Percentiles rank a stretch among this genome's conserved stretches.
These are phyloP conservation scores for Penicillium sp. DNA, from an alignment of 2,329 filamentous ascomycete species.

Conservation along the genomic window DNA sequence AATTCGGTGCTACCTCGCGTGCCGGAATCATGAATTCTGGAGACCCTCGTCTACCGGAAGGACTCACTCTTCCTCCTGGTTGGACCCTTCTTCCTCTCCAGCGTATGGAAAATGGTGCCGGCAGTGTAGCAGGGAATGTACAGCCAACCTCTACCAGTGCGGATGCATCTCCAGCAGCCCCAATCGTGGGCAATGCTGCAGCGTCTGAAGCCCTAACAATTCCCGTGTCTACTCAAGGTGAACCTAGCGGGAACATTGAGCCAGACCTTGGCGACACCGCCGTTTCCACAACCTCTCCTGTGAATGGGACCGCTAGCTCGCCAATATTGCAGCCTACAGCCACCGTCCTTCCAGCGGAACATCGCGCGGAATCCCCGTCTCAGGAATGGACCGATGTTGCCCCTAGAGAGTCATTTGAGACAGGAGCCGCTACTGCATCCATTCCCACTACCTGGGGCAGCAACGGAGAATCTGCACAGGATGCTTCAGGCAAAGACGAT, in stretches of 20 bases:
- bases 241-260: background rate
- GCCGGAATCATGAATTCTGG: conserved; percentile 40
- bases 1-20: conserved; percentile 31
- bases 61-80: conserved; percentile 53
- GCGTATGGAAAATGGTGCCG: conserved; percentile 14
- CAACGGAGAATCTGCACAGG: background rate
- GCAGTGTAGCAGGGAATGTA: background rate
- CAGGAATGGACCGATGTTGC: conserved; percentile 33
- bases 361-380: conserved; percentile 27
- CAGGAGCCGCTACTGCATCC: conserved; percentile 7
- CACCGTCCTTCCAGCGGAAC: conserved; percentile 9
- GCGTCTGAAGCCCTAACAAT: background rate
- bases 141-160: conserved; percentile 5
- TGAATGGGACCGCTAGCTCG: background rate
- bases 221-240: conserved; percentile 1
- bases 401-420: conserved; percentile 17
- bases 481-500: conserved; percentile 7
- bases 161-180: background rate
- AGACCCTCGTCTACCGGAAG: conserved; percentile 50
- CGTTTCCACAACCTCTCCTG: background rate
- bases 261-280: background rate
- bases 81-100: conserved; percentile 41
- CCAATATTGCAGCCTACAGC: conserved; percentile 17
- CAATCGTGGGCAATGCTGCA: background rate
- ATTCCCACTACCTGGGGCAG: conserved; percentile 18